These are phyloP conservation scores for Setaria viridis DNA, from an alignment of 202 grass and related monocot genomes.

Conservation along the genomic window DNA sequence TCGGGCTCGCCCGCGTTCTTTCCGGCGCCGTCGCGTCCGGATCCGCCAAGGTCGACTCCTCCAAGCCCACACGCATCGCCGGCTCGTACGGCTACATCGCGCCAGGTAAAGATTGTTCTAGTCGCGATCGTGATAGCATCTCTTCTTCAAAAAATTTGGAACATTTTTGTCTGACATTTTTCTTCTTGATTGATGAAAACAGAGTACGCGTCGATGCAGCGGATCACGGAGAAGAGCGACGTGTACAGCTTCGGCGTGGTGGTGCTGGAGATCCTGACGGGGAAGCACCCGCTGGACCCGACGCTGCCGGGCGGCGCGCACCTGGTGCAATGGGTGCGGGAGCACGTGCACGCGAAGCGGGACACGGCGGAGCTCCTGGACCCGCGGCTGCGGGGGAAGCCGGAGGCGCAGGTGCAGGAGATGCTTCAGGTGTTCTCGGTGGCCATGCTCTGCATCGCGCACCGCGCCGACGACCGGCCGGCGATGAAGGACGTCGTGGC, in stretches of 20 bases:
- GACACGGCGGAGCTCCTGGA: conserved; percentile 64
- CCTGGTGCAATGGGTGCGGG: conserved; percentile 86
- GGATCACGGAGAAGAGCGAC: conserved; percentile 93
- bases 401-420: conserved; percentile 76
- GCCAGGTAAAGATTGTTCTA: conserved; percentile 52
- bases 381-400: conserved; percentile 65
- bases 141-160: neutral
- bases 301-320: conserved; percentile 76
- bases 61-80: conserved; percentile 71
- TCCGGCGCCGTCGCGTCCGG: conserved; percentile 35
- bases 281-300: conserved; percentile 76
- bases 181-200: conserved; percentile 13
- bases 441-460: conserved; percentile 70
- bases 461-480: conserved; percentile 70
- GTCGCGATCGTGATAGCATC: neutral
- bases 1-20: conserved; percentile 80
- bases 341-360: conserved; percentile 64
- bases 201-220: conserved; percentile 91
- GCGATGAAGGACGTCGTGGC: conserved; percentile 90
- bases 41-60: conserved; percentile 60
- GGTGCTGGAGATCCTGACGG: conserved; percentile 81
- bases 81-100: conserved; percentile 97
- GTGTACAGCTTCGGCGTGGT: conserved; percentile 92
- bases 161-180: neutral
- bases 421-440: conserved; percentile 79